Base-by-base conservation (phyloP, 495 filamentous ascomycete genomes). In the Penicillium coffeae region DNA sequence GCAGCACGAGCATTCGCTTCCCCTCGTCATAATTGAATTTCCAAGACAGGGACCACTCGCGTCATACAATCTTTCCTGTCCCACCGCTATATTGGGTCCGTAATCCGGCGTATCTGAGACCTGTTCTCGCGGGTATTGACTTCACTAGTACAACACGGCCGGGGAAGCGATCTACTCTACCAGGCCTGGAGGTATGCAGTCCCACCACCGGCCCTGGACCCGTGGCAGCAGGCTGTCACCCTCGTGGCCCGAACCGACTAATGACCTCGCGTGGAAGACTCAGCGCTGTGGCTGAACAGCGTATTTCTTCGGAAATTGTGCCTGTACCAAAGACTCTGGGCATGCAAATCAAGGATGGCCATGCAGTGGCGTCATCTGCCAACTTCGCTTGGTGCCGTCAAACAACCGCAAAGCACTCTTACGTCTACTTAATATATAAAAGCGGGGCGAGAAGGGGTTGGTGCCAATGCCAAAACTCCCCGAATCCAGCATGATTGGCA, bases 351-450 rank as follows among this genome's bases (percentile, higher is more conserved):
- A 47, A 34, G 12, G 20, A 21, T 40, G 48, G 53, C 56, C 57
- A 50, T 54, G 55, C 37, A 48, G 36, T 56, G 42, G 52, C 55
- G 52, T 55, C 51, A 58, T 56, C 6, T 30, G 27, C 45, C 42
- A 46, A 52, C 38, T 35, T 22, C 25, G 3, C 27, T 35, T 30
- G n/a, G n/a, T n/a, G n/a, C n/a, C n/a, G 35, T 14, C 5, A 37
- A 18, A 37, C 13, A 37, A 14, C 13, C 4, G 35, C 6, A 37
- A 37, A 52, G 50, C 47, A 36, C 50, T 47, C 44, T 55, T 53
- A 59, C 59, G 55, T 59, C 55, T 43, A 50, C 27, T 56, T 56
- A 59, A 59, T 56, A 27, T 62, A 62, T 59, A 52, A 56, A 45
- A 50, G 56, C 54, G 55, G 52, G 42, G 2, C 19, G 21, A 47